Base-by-base conservation (phyloP, 2,329 filamentous ascomycete species). In the Cercospora beticola region DNA sequence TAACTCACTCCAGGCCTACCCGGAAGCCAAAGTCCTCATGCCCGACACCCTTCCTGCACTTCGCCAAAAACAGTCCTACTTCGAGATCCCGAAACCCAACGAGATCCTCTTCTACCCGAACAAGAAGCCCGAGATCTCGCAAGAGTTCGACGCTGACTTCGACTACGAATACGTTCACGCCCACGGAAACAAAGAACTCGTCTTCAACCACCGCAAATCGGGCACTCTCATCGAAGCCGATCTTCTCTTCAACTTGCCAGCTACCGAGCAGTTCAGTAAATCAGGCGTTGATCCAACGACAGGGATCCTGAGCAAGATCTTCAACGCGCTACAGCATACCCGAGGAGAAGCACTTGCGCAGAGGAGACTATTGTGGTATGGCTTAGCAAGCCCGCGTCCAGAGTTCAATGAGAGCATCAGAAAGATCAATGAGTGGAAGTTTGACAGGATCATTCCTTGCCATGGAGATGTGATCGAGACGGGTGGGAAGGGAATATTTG, bases 401-500 rank as follows among this genome's bases (percentile, higher is more conserved):
- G 89, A 87, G 14, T 96, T 93, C 79, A 89, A 89, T 71, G 84
- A 88, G 70, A 93, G 90, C 73, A 82, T 93, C 49, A 82, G 80
- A 73, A 85, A 86, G 69, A 94, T 98, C 71, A 84, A 88, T 64
- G 78, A 80, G 65, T 99, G 94, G 94, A 90, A 94, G 68, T 97
- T 97, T 78, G 87, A 90, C 72, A 89, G 89, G 46, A 85, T 98
- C 62, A 89, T 99, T 68, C 93, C 94, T 0, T 98, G 94, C 79
- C 95, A 99, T 81, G 95, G 95, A 8, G 95, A 99, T 81, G 89
- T 92, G 16, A 89, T 98, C 72, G 90, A 95, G 79, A 86, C 78
- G 1, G 86, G 84, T 3, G 93, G 87, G 9, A 97, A 96, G 84
- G 86, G 86, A 10, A 83, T 92, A 16, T 97, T 94, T 73, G 83